Evolutionary conservation across 2,329 filamentous ascomycete genomes (phyloP), one percentile per base, ranked within the genome.

Genomic region (Fusarium piperis): DNA sequence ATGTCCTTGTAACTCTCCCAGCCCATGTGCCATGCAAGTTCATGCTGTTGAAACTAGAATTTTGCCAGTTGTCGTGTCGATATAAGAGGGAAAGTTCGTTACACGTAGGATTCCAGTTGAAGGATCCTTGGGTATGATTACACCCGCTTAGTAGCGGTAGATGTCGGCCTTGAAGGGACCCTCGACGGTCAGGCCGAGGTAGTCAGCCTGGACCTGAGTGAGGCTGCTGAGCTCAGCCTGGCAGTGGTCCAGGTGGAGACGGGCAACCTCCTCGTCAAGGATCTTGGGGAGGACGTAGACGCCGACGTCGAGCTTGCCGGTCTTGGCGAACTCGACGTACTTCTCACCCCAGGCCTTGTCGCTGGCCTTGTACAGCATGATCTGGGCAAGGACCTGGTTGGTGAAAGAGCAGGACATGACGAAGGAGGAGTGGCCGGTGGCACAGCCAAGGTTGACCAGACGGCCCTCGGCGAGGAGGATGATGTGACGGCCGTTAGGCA

Each of bases 351-450:
- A 99, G 65, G 87, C 92, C 82, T 89, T 90, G 83, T 98, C 95
- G 79, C 92, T 89, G 80, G 91, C 92, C 93, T 98, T 98, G 93
- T 86, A 99, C 81, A 99, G 88, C 88, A 97, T 92, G 87, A 99
- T 98, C 89, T 99, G 96, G 77, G 96, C 96, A 83, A 99, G 94
- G 79, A 98, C 96, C 90, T 99, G 96, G 93, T 99, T 99, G 90
- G 95, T 97, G 93, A 99, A 99, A 74, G 95, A 98, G 93, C 96
- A 99, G 79, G 95, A 98, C 96, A 99, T 98, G 77, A 99, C 96
- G 86, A 99, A 99, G 59, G 95, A 98, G 77, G 95, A 97, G 93
- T 99, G 96, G 78, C 96, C 96, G 74, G 96, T 99, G 82, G 96
- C 96, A 86, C 96, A 99, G 85, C 96, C 96, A 79, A 99, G 90